Evolutionary conservation across 345 rosid genomes (phyloP), one percentile per base, ranked within the genome.

Genomic region (Combretum micranthum): DNA sequence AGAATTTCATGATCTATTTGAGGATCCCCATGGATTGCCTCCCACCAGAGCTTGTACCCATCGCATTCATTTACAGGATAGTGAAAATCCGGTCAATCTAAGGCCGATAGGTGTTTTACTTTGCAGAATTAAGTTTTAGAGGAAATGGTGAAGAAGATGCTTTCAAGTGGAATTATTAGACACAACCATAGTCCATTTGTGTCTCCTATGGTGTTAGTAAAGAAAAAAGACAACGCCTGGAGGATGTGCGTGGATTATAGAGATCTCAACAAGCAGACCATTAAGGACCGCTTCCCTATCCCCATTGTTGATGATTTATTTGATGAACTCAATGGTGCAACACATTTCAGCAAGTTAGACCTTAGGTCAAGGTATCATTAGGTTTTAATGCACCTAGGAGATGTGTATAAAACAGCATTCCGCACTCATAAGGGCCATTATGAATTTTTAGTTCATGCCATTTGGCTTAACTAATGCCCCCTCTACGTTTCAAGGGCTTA

Each of bases 371-470:
- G n/a, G n/a, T n/a, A n/a, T n/a, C n/a, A n/a, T n/a, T n/a, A n/a
- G n/a, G n/a, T n/a, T n/a, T n/a, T n/a, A n/a, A n/a, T n/a, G n/a
- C n/a, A n/a, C n/a, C n/a, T n/a, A n/a, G n/a, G n/a, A 2, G 58
- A 55, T 14, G 18, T 55, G 2, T 21, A 12, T 6, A 55, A 55
- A 20, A 55, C 46, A 1, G 58, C 46, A 13, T 55, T 55, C 13
- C 21, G 58, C 13, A 55, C 58, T 32, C 58, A 55, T 7, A 19
- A 37, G 1, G 58, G 58, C 15, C 58, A 55, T 19, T 55, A 55
- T 7, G 58, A 55, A 16, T 55, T 3, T 19, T 32, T 37, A 4
- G 58, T 55, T 8, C n/a, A 55, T 55, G 58, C 58, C 58, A 6
- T 55, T 55, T 8, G 46, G 58, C 13, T 21, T 55, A 12, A 32